Conservation (phyloP, 768 basidiomycete genomes). For the Myochromella boudieri region DNA sequence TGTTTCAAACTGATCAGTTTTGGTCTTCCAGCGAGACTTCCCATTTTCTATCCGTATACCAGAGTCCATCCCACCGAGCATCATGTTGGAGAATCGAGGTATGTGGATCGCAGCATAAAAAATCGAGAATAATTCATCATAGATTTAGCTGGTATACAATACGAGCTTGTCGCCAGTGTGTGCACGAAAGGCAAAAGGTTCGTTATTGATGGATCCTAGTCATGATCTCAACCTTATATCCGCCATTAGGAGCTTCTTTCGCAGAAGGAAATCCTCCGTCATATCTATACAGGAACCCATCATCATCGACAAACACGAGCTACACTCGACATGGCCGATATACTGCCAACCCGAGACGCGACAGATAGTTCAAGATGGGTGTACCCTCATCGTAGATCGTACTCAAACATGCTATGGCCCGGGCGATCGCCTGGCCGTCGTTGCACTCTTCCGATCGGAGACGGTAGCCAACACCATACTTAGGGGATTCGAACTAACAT, state of each 20-base stretch:
- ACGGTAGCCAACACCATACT: constrained; percentile 66
- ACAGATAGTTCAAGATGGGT: constrained; percentile 61
- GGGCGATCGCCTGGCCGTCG: constrained; percentile 74
- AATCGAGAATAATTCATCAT: constrained; percentile 1
- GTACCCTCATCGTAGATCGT: constrained; percentile 76
- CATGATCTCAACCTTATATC: neutral
- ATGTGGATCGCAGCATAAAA: constrained; percentile 15
- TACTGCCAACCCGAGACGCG: constrained; percentile 79
- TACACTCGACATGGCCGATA: constrained; percentile 92
- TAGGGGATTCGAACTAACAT: constrained; percentile 79
- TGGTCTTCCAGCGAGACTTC: constrained; percentile 67
- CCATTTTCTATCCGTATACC: constrained; percentile 91
- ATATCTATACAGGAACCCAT: constrained; percentile 68
- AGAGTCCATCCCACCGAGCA: constrained; percentile 85
- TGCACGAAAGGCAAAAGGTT: constrained; percentile 87
- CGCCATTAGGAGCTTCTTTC: constrained; percentile 70
- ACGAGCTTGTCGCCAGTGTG: constrained; percentile 87
- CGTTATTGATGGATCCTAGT: constrained; percentile 17
- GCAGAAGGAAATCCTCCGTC: constrained; percentile 72
- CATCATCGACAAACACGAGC: constrained; percentile 89
- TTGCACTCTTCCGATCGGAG: constrained; percentile 73
- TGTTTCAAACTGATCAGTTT: constrained; percentile 1
- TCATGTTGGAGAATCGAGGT: constrained; percentile 79
- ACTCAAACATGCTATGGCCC: constrained; percentile 82
- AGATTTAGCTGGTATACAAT: constrained; percentile 82